These are phyloP conservation scores for Dactylis glomerata DNA, from an alignment of 176 grass and related monocot genomes.

Conservation along the genomic window DNA sequence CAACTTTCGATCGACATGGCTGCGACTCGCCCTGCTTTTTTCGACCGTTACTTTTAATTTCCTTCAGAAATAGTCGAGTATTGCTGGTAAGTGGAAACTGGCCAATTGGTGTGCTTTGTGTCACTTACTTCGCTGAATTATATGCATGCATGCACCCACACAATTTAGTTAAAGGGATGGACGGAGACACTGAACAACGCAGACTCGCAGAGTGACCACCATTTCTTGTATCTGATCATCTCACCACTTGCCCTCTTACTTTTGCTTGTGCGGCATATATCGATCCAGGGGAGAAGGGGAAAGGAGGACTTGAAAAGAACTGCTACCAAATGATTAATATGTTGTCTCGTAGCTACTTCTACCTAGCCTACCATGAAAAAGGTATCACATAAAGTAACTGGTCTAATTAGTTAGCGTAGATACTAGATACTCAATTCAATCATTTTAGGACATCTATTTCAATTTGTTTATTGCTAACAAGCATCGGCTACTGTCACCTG, in stretches of 20 bases:
- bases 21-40: not conserved
- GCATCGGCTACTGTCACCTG: too few relatives aligned
- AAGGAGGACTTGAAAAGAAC: not conserved
- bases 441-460: not conserved
- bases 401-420: not conserved
- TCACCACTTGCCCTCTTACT: too few relatives aligned
- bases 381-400: not conserved
- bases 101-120: too few relatives aligned
- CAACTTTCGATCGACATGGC: not conserved
- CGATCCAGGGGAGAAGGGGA: not conserved
- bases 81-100: too few relatives aligned
- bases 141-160: too few relatives aligned
- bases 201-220: not conserved
- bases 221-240: not conserved
- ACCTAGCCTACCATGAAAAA: not conserved
- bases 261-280: constrained; percentile 6
- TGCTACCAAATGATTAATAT: not conserved
- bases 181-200: not conserved
- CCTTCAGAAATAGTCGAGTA: not conserved
- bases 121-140: too few relatives aligned
- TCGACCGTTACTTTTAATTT: not conserved
- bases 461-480: too few relatives aligned
- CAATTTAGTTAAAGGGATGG: too few relatives aligned
- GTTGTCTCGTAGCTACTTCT: not conserved
- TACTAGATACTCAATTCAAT: not conserved